These are phyloP conservation scores for Fusarium sp. DNA, from an alignment of 2,329 filamentous ascomycete genomes.

Conservation along the genomic window DNA sequence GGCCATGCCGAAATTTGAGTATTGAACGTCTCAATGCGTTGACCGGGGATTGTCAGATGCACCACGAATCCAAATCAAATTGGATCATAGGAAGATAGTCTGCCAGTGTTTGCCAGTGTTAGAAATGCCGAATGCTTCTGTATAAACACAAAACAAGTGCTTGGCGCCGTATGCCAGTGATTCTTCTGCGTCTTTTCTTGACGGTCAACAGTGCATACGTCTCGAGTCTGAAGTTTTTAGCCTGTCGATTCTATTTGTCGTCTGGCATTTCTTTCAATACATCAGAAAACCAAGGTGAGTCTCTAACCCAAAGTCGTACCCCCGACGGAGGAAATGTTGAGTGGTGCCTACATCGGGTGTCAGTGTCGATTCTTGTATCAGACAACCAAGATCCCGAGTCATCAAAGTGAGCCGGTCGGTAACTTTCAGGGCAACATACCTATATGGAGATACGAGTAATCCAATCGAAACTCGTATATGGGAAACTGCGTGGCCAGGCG, in stretches of 20 bases:
- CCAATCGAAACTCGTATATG: neutral
- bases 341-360: neutral
- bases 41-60: neutral
- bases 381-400: neutral
- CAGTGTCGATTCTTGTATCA: neutral
- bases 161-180: neutral
- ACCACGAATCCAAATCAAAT: neutral
- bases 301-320: neutral
- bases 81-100: neutral
- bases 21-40: neutral
- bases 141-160: neutral
- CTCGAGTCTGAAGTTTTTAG: neutral
- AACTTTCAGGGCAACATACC: neutral
- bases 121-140: neutral
- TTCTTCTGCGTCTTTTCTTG: neutral
- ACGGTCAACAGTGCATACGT: neutral
- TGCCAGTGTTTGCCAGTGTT: neutral
- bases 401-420: neutral
- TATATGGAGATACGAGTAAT: neutral
- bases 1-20: slow-evolving; percentile 9
- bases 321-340: neutral
- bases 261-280: neutral
- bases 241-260: neutral
- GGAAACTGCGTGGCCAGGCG: neutral
- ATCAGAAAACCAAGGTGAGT: neutral